Base-by-base conservation (phyloP, 2,329 filamentous ascomycete genomes). In the Claviceps purpurea region DNA sequence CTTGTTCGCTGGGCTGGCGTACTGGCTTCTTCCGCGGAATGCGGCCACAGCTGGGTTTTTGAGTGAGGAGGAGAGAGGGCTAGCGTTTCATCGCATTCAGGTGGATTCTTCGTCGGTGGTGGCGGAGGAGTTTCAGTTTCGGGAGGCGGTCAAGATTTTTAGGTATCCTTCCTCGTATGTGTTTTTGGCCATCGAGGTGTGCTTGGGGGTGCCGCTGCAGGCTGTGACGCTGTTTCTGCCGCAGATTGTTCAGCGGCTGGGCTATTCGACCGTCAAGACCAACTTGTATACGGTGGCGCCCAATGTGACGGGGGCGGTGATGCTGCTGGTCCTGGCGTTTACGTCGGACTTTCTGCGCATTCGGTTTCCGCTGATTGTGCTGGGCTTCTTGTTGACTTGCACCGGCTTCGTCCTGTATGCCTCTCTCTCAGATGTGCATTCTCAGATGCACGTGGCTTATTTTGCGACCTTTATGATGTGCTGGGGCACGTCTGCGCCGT, bases 201-300 rank as follows among this genome's bases (percentile, higher is more conserved):
- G 77, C 57, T 70, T 81, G n/a, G 78, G 78, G 37, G 77, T 81
- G 4, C 77, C 77, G 1, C 64, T 81, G 8, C 77, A 80, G 62
- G 73, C 70, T 4, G 77, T 81, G 16, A 61, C 66, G 2, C 68
- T 79, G 3, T 79, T 78, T 62, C 61, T 80, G 52, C 76, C 77
- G 0, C 75, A 79, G 58, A 80, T 80, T 57, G 71, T 79, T 18
- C 63, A 67, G 54, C 66, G 74, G 4, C 64, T 80, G 1, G 70
- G 72, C 3, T 74, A 72, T 56, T 66, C 67, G 42, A 68, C 71
- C 2, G 67, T 79, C 58, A 76, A 74, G 63, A 89, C 86, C 0
- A 91, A 93, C 60, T 73, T 91, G 0, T 89, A 87, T 67, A 90
- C 87, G 0, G 86, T 91, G 0, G 87, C 87, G 0, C 87, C 87